Evolutionary conservation across 1,139 yeast species (phyloP), one percentile per base, ranked within the genome.

Genomic region (Blastobotrys indianensis): DNA sequence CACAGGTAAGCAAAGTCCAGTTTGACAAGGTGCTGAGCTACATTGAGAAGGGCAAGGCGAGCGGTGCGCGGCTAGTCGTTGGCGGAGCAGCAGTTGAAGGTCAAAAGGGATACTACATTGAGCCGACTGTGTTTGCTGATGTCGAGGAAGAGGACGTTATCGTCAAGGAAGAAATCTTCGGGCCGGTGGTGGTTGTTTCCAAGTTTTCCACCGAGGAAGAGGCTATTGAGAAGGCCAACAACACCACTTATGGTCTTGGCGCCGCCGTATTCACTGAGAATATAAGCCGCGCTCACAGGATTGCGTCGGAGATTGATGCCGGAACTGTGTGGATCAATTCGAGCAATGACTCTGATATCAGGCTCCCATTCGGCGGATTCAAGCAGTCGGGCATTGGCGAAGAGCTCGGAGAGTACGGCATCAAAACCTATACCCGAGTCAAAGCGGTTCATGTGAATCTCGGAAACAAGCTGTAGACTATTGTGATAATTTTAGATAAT

Each of bases 321-420:
- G 95, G 95, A 60, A 82, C 86, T 56, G 77, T 85, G 52, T 86
- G 90, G 85, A 74, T 84, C 62, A 82, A 86, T 62, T 79, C 90
- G 9, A 80, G 90, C 45, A 86, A 87, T 62, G 92, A 85, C 63
- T 80, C 85, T 45, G 90, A 82, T 59, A 66, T 72, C 49, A 80
- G 79, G 56, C 73, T 85, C 54, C 96, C 96, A 51, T 87, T 87
- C 62, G 95, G 96, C 56, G 85, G 85, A 38, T 75, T 73, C 61
- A 87, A 87, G 71, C 74, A 79, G 80, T 77, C 86, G 59, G 96
- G 96, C 56, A 75, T 85, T 53, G 95, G 95, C 48, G 78, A 94
- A 64, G 96, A 87, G 68, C 74, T 87, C 56, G 95, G 95, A 49
- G 83, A 82, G 62, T 80, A 82, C 59, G 96, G 95, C 51, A 73